These are phyloP conservation scores for Dalbergia cochinchinensis DNA, from an alignment of 306 rosid species.

Conservation along the genomic window DNA sequence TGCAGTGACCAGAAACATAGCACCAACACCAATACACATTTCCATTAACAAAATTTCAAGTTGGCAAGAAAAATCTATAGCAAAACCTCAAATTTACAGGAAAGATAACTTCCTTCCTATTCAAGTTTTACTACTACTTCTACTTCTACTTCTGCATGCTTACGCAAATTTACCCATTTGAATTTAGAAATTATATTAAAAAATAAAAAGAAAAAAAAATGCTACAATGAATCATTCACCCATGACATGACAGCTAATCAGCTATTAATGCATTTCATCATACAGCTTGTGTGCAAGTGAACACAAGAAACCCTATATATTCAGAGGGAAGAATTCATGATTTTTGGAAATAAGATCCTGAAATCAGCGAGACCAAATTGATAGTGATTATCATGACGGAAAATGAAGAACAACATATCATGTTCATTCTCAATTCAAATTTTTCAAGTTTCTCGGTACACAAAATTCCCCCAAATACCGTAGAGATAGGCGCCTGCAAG, in stretches of 20 bases:
- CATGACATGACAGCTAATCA: neutral
- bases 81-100: too few relatives aligned
- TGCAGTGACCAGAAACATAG: neutral
- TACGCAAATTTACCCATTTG: neutral
- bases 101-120: too few relatives aligned
- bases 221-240: neutral
- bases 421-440: too few relatives aligned
- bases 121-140: too few relatives aligned
- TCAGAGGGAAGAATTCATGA: neutral
- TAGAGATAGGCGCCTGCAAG: neutral
- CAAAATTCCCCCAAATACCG: neutral
- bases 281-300: neutral
- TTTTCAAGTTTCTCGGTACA: neutral
- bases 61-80: too few relatives aligned
- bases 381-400: too few relatives aligned
- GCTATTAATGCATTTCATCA: neutral
- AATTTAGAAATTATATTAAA: neutral
- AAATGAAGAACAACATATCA: neutral
- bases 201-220: neutral
- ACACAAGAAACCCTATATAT: neutral
- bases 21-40: too few relatives aligned
- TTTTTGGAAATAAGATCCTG: neutral
- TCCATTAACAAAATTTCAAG: too few relatives aligned
- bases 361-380: neutral
- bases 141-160: neutral